phyloP scores from a whole-genome alignment of 257 asterid species.

The Gentiana dahurica region DNA sequence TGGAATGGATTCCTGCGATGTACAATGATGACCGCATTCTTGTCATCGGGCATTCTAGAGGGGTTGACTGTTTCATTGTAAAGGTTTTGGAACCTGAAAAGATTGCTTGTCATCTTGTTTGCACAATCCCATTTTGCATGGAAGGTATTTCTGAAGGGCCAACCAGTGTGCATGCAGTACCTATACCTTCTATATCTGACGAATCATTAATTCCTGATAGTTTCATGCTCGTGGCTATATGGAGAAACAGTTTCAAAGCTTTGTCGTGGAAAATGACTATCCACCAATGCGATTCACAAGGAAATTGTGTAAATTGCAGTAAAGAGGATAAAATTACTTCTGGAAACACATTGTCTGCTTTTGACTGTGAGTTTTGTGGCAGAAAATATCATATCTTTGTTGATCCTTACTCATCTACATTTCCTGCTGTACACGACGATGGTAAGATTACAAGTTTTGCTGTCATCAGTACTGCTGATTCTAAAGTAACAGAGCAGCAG shows the following conservation, averaged over 20 bases:
- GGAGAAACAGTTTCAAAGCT: constrained; percentile 64
- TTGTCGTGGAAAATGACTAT: constrained; percentile 75
- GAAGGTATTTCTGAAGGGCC: constrained; percentile 37
- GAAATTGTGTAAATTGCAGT: constrained; percentile 23
- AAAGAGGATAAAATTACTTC: constrained; percentile 14
- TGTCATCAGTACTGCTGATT: constrained; percentile 44
- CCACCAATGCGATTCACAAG: constrained; percentile 37
- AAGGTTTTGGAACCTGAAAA: constrained; percentile 28
- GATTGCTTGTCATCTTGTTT: constrained; percentile 31
- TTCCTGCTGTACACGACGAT: constrained; percentile 47
- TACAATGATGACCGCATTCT: constrained; percentile 43
- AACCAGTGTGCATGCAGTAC: constrained; percentile 48
- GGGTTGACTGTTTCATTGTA: constrained; percentile 58
- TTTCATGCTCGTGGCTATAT: constrained; percentile 66
- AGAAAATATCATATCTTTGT: constrained; percentile 40
- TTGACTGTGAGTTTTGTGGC: constrained; percentile 45
- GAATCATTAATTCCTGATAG: constrained; percentile 41
- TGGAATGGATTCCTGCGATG: constrained; percentile 74
- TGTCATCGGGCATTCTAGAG: constrained; percentile 67
- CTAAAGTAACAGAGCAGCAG: constrained; percentile 33
- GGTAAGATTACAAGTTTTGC: constrained; percentile 55
- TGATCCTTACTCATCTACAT: constrained; percentile 55
- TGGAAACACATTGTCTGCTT: constrained; percentile 32
- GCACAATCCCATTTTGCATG: constrained; percentile 44
- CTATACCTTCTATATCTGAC: constrained; percentile 46